Base-by-base conservation (phyloP, 2,329 filamentous ascomycete species). In the Lojkania enalia region DNA sequence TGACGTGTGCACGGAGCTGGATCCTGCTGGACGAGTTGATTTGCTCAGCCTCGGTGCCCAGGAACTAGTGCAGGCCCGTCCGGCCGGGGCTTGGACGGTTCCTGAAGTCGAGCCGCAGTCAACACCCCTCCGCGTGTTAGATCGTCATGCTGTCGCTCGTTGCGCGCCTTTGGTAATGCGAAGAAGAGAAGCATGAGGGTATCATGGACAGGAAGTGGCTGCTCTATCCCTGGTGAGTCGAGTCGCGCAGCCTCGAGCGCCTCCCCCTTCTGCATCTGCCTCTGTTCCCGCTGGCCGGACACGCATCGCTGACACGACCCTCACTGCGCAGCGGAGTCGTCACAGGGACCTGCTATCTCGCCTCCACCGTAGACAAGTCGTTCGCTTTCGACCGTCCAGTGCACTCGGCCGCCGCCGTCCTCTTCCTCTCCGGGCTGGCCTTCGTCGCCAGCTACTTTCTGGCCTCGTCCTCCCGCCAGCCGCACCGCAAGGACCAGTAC, bases 331-430 rank as follows among this genome's bases (percentile, higher is more conserved):
- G 64, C 58, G 67, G 62, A 55, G 63, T 70, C 46, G 48, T 69
- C 45, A 49, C 63, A 57, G 63, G 61, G 52, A 58, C 60, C 33
- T 52, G 50, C 20, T 67, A 69, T 49, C 54, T 70, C 48, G 57
- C 59, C 39, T 60, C 60, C 36, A 51, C 59, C 20, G 49, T 62
- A 19, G 54, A 63, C 33, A 58, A 63, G 39, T 67, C 66, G 11
- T 67, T 69, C 42, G 64, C 65, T 43, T 49, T 69, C 41, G 64
- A 69, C 49, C 65, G 67, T 44, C 66, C 67, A 32, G 54, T 70
- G 39, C 67, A 69, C 49, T 63, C 65, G 4, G 42, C 52, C 44
- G 59, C 50, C 42, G 39, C 61, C n/a, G 54, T 69, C 15, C 44
- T 70, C 50, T 51, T 66, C 42, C 47, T 67, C 16, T 62, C 59